Evolutionary conservation across 2,329 filamentous ascomycete species (phyloP), one percentile per base, ranked within the genome.

Genomic region (Aspergillus jensenii): DNA sequence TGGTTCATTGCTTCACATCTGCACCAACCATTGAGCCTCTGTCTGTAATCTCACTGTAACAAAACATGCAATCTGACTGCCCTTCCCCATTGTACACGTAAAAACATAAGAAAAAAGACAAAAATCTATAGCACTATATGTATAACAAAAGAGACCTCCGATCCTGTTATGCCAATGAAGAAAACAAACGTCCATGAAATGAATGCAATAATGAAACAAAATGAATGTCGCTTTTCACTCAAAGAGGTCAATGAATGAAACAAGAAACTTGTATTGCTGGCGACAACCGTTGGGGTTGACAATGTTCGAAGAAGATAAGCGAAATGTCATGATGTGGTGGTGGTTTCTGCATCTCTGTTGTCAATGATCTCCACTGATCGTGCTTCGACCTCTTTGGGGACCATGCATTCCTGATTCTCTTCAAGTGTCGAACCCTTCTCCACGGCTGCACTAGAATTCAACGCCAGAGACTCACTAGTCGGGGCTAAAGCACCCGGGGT

Each of bases 321-420:
- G 9, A 17, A 43, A 17, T 11, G 35, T 67, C 61, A 73, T 33
- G 67, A 69, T 23, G 70, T 67, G 12, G 27, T 67, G 12, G 27
- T 31, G 8, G 71, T 58, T 58, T 72, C 66, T 1, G 68, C 27
- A 51, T 72, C 63, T n/a, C 57, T 45, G 7, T 60, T 59, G 17
- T 67, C 48, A 37, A 55, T 67, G 25, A 75, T 69, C 53, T 76
- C 73, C 15, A 74, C 68, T 6, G 74, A 75, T 14, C 71, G 69
- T 19, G 70, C 67, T 48, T 75, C 71, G 4, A 76, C 62, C 59
- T 76, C 74, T 49, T 76, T 75, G 0, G 73, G 68, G 27, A 62
- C 63, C 4, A 68, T 52, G 44, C 56, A 62, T 19, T 63, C 52
- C 11, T 59, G 55, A 39, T 58, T 53, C 41, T 65, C 66, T 19